Percentiles rank a stretch among this genome's conserved stretches.
Evolutionary conservation across 352 stramenopile species (phyloP).

Genomic region (Phytopythium boreale): DNA sequence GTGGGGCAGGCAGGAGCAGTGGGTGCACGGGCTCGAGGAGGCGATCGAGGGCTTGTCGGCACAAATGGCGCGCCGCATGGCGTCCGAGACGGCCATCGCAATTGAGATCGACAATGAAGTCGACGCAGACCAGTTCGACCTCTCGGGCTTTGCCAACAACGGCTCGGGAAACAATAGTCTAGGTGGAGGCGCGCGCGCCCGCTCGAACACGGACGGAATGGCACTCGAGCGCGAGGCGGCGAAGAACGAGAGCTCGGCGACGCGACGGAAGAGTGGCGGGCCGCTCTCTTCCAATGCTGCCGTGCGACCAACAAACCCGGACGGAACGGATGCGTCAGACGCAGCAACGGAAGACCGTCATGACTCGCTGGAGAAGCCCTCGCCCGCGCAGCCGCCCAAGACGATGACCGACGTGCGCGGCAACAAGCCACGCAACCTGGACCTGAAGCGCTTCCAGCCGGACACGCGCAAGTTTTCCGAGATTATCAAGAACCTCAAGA

Average conservation of each 20-base stretch:
- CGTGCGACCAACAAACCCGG: not conserved
- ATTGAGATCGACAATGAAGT: constrained; percentile 90
- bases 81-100: constrained; percentile 67
- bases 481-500: constrained; percentile 71
- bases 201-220: constrained; percentile 12
- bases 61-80: constrained; percentile 56
- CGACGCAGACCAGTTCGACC: constrained; percentile 70
- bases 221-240: constrained; percentile 26
- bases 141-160: constrained; percentile 41
- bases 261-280: constrained; percentile 24
- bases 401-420: not conserved
- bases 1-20: constrained; percentile 85
- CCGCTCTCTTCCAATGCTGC: not conserved
- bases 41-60: constrained; percentile 62
- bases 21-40: constrained; percentile 83
- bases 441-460: constrained; percentile 72
- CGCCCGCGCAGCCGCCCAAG: not conserved
- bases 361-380: not conserved
- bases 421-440: constrained; percentile 44
- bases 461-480: constrained; percentile 75
- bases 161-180: constrained; percentile 8
- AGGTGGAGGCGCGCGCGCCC: not conserved
- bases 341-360: not conserved
- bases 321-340: not conserved
- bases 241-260: constrained; percentile 20